Conservation (phyloP, 805 yeast genomes). For the Candida ficus region DNA sequence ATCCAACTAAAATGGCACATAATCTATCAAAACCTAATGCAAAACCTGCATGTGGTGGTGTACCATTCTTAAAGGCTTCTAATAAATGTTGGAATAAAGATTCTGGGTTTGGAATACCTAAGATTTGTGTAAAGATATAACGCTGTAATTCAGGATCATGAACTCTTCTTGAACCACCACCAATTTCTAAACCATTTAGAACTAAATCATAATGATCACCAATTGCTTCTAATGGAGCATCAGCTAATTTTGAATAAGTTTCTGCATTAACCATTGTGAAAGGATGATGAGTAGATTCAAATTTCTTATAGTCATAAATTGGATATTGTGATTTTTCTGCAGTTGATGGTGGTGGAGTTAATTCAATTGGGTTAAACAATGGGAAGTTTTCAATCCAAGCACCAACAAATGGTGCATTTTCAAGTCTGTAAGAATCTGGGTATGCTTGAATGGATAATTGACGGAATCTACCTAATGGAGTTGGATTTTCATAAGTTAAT, state of each 20-base stretch:
- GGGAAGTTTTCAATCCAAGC: slow-evolving; percentile 94
- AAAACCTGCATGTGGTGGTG: slow-evolving; percentile 98
- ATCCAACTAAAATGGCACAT: slow-evolving; percentile 84
- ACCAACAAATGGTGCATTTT: slow-evolving; percentile 38
- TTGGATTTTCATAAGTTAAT: slow-evolving; percentile 83
- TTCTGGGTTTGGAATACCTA: slow-evolving; percentile 55
- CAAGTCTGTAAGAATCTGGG: slow-evolving; percentile 40
- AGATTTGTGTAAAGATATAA: slow-evolving; percentile 59
- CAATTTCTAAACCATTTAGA: slow-evolving; percentile 89
- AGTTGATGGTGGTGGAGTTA: slow-evolving; percentile 4
- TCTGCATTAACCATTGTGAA: slow-evolving; percentile 84
- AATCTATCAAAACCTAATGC: slow-evolving; percentile 94
- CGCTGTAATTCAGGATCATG: slow-evolving; percentile 81
- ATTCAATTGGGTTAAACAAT: slow-evolving; percentile 72
- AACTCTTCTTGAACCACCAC: slow-evolving; percentile 95
- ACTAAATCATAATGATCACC: slow-evolving; percentile 96
- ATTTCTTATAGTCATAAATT: slow-evolving; percentile 40
- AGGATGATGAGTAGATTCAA: slow-evolving; percentile 90
- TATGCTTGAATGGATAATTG: slow-evolving; percentile 59
- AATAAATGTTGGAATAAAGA: slow-evolving; percentile 80
- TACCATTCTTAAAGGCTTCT: slow-evolving; percentile 77
- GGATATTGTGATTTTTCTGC: slow-evolving; percentile 45
- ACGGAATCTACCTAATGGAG: slow-evolving; percentile 85
- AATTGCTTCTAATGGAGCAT: slow-evolving; percentile 55
- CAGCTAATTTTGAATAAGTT: slow-evolving; percentile 54